phyloP scores from a whole-genome alignment of 495 filamentous ascomycete species.

The Penicillium argentinense region DNA sequence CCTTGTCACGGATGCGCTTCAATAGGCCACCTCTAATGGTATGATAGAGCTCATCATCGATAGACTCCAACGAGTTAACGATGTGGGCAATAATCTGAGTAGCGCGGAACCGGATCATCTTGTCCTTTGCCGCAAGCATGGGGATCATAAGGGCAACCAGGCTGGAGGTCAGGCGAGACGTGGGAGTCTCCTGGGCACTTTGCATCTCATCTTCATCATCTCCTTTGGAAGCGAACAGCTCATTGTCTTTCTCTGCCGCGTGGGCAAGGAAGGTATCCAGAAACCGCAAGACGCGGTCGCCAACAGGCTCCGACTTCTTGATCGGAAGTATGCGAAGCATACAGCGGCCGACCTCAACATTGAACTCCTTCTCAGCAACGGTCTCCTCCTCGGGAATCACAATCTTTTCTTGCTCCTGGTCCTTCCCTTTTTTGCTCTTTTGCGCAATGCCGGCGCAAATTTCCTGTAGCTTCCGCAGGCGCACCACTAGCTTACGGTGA shows the following conservation, averaged over 20 bases:
- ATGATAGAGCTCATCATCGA: constrained; percentile 86
- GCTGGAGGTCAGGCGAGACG: constrained; percentile 70
- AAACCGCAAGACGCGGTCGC: constrained; percentile 82
- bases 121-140: constrained; percentile 79
- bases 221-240: constrained; percentile 41
- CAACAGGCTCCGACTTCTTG: constrained; percentile 89
- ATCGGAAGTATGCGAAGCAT: constrained; percentile 78
- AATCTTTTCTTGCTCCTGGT: constrained; percentile 34
- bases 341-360: constrained; percentile 77
- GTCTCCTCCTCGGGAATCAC: constrained; percentile 52
- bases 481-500: constrained; percentile 85
- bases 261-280: constrained; percentile 79
- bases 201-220: constrained; percentile 52
- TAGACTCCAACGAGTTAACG: constrained; percentile 83
- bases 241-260: constrained; percentile 73
- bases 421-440: constrained; percentile 44
- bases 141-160: constrained; percentile 69
- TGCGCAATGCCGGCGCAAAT: constrained; percentile 76
- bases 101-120: constrained; percentile 83
- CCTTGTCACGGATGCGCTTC: constrained; percentile 88
- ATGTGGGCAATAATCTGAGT: constrained; percentile 88
- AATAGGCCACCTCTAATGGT: constrained; percentile 71
- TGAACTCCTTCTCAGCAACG: constrained; percentile 82
- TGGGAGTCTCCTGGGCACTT: constrained; percentile 75
- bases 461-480: constrained; percentile 84